Conservation (phyloP, 2,329 filamentous ascomycete species). For the Pyricularia pennisetigena region DNA sequence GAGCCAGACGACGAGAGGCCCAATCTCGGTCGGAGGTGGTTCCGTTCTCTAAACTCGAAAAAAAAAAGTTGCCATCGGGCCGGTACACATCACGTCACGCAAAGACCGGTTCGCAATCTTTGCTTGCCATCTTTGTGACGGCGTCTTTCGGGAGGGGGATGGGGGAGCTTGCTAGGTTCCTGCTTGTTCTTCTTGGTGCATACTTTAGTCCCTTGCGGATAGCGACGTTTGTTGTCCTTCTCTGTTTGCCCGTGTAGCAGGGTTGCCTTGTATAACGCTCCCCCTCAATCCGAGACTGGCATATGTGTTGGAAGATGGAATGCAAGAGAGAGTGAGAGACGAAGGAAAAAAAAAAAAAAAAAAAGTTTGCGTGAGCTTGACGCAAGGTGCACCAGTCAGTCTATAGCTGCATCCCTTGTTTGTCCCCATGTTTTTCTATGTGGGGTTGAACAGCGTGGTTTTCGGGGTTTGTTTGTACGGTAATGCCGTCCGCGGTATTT, state of each 20-base stretch:
- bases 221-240: not conserved
- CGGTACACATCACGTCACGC: not conserved
- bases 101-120: not conserved
- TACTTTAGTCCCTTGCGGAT: not conserved
- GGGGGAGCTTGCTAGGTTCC: not conserved
- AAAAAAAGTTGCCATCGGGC: no score
- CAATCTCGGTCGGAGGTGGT: not conserved
- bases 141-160: not conserved
- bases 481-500: not conserved
- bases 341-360: conserved; percentile 4
- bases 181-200: not conserved
- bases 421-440: no score
- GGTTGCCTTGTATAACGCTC: not conserved
- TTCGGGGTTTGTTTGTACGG: not conserved
- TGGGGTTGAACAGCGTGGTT: no score
- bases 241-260: not conserved
- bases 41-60: not conserved
- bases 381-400: not conserved
- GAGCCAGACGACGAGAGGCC: not conserved
- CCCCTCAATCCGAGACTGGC: not conserved
- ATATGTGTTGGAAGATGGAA: not conserved
- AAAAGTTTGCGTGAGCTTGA: not conserved
- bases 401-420: not conserved
- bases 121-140: not conserved
- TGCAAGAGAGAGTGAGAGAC: not conserved